Evolutionary conservation across 306 rosid genomes (phyloP).

Genomic region (Prunus mume): DNA sequence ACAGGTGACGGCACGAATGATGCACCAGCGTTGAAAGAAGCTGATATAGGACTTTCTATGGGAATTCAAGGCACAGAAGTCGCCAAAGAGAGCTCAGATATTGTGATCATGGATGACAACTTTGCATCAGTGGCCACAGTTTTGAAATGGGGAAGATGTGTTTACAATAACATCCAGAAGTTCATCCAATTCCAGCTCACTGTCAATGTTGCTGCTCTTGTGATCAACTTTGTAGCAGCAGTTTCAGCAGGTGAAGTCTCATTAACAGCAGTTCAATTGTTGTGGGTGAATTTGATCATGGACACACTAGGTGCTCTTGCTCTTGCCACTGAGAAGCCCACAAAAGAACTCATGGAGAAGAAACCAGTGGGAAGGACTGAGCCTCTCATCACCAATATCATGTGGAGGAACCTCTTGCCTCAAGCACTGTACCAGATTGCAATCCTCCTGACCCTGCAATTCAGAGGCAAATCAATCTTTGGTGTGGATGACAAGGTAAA

Average conservation of each 20-base stretch:
- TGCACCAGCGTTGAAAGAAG: conserved; percentile 35
- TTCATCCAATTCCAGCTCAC: conserved; percentile 44
- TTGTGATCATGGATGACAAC: conserved; percentile 37
- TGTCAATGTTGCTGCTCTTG: conserved; percentile 29
- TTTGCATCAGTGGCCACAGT: conserved; percentile 33
- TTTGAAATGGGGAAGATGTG: conserved; percentile 42
- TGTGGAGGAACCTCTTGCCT: conserved; percentile 41
- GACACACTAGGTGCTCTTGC: conserved; percentile 40
- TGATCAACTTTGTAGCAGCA: conserved; percentile 35
- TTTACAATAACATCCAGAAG: conserved; percentile 37
- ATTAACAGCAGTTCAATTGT: conserved; percentile 28
- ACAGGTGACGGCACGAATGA: conserved; percentile 36
- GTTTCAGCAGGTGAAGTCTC: conserved; percentile 31
- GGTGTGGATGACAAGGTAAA: conserved; percentile 27
- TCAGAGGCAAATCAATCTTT: conserved; percentile 28
- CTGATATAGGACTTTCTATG: conserved; percentile 38
- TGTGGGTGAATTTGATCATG: conserved; percentile 43
- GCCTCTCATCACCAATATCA: conserved; percentile 38
- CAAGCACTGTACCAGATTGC: conserved; percentile 32
- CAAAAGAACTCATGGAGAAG: conserved; percentile 24
- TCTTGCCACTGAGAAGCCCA: conserved; percentile 38
- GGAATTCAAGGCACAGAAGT: conserved; percentile 42
- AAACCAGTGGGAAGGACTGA: conserved; percentile 29
- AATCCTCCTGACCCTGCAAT: conserved; percentile 23
- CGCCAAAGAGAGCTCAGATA: conserved; percentile 33